A percentile compares a stretch with the other conserved stretches of the same genome.
These are phyloP conservation scores for Coprinopsis strossmayeri DNA, from an alignment of 768 basidiomycete species.

Conservation along the genomic window DNA sequence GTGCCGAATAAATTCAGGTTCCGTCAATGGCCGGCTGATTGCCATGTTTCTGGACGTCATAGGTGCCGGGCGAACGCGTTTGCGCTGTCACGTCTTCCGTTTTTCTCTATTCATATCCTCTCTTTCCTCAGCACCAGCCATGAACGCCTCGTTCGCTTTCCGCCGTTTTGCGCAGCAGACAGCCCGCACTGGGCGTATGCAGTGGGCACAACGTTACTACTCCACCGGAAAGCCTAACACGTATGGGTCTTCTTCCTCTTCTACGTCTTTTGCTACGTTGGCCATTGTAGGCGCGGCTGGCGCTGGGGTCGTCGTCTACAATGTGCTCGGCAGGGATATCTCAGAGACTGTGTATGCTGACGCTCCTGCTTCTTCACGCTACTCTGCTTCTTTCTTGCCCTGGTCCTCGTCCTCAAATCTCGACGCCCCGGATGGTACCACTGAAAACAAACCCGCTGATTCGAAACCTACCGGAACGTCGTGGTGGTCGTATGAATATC, in stretches of 20 bases:
- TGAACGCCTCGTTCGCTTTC: neutral
- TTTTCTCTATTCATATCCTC: neutral
- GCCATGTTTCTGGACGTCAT: neutral
- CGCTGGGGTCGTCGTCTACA: slow-evolving; percentile 3
- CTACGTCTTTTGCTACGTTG: neutral
- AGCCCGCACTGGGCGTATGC: neutral
- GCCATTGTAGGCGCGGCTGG: slow-evolving; percentile 4
- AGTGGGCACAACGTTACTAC: slow-evolving; percentile 2
- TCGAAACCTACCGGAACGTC: neutral
- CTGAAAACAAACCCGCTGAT: neutral
- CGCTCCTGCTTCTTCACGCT: neutral
- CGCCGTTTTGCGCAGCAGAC: neutral
- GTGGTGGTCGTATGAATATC: neutral
- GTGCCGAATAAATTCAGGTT: too few relatives aligned
- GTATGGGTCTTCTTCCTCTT: slow-evolving; percentile 3
- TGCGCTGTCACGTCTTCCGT: neutral
- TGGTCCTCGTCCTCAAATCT: neutral
- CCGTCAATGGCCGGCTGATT: too few relatives aligned
- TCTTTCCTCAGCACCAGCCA: neutral
- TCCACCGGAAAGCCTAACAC: slow-evolving; percentile 2
- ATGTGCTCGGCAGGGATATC: neutral
- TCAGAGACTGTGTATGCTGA: slow-evolving; percentile 3
- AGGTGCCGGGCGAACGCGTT: neutral
- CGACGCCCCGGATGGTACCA: neutral
- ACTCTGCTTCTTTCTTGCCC: neutral